phyloP scores from a whole-genome alignment of 306 rosid genomes.

The Argentina anserina region DNA sequence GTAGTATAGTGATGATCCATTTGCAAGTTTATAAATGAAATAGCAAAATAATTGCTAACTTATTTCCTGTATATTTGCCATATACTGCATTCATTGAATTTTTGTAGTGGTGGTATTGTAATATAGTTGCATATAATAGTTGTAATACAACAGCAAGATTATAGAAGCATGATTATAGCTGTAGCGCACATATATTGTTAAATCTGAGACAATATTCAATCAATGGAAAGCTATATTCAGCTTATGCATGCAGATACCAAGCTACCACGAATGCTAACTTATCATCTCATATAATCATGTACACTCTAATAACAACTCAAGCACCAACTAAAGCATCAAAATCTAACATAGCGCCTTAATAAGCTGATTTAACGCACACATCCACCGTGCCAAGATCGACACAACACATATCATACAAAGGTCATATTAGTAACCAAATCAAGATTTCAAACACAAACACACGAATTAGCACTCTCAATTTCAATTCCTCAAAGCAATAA shows the following conservation, averaged over 20 bases:
- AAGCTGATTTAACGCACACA: background rate
- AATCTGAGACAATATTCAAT: too few relatives aligned
- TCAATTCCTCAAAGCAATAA: background rate
- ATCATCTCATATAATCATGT: background rate
- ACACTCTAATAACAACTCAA: background rate
- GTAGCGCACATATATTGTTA: too few relatives aligned
- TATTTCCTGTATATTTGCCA: too few relatives aligned
- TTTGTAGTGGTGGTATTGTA: too few relatives aligned
- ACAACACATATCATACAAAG: background rate
- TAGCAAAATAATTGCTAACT: too few relatives aligned
- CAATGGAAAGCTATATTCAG: too few relatives aligned
- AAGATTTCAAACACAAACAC: background rate
- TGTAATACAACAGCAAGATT: too few relatives aligned
- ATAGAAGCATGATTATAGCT: too few relatives aligned
- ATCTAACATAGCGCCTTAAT: background rate
- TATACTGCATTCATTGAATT: too few relatives aligned
- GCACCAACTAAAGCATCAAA: background rate
- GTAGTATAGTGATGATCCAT: too few relatives aligned
- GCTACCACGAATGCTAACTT: background rate
- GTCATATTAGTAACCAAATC: background rate
- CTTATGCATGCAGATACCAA: background rate
- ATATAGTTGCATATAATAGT: too few relatives aligned
- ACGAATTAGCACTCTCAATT: background rate
- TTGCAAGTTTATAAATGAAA: too few relatives aligned
- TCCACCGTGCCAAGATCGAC: background rate